These are phyloP conservation scores for Plectranthus barbatus DNA, from an alignment of 257 asterid genomes.

Conservation along the genomic window DNA sequence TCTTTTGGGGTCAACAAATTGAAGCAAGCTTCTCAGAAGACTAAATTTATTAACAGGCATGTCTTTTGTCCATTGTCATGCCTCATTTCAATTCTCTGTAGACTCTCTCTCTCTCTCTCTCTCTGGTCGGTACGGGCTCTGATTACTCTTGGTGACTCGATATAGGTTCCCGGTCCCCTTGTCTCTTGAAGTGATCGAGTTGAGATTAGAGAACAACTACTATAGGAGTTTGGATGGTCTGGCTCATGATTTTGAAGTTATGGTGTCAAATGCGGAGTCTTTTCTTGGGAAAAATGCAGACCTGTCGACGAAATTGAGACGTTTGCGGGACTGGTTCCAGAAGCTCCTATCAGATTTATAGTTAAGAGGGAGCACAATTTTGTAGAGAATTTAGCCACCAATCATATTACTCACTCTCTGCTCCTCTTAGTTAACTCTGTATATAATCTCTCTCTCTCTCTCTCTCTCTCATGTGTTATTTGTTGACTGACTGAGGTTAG, in stretches of 20 bases:
- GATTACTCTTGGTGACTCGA: conserved; percentile 1
- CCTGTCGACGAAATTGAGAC: conserved; percentile 41
- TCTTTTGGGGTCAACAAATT: conserved; percentile 63
- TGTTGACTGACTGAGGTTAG: conserved; percentile 14
- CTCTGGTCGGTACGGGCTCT: background rate
- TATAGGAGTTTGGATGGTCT: conserved; percentile 74
- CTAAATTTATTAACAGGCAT: conserved; percentile 70
- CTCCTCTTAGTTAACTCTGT: conserved; percentile 21
- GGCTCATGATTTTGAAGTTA: conserved; percentile 70
- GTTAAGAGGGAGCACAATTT: conserved; percentile 41
- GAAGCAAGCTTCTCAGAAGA: conserved; percentile 63
- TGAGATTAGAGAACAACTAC: conserved; percentile 72
- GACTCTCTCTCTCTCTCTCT: background rate
- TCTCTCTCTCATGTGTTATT: background rate
- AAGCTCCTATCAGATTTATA: conserved; percentile 42
- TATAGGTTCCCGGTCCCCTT: conserved; percentile 91
- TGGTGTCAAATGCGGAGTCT: conserved; percentile 62
- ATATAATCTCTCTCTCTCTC: conserved; percentile 6
- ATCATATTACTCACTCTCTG: background rate
- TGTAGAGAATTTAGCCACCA: conserved; percentile 45
- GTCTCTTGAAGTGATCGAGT: conserved; percentile 60
- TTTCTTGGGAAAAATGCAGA: conserved; percentile 59
- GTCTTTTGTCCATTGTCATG: conserved; percentile 5
- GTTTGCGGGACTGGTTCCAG: conserved; percentile 66
- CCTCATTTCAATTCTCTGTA: background rate